Percentiles rank a stretch among this genome's conserved stretches.
Conservation (phyloP, 805 yeast genomes). For the Candida oleophila region DNA sequence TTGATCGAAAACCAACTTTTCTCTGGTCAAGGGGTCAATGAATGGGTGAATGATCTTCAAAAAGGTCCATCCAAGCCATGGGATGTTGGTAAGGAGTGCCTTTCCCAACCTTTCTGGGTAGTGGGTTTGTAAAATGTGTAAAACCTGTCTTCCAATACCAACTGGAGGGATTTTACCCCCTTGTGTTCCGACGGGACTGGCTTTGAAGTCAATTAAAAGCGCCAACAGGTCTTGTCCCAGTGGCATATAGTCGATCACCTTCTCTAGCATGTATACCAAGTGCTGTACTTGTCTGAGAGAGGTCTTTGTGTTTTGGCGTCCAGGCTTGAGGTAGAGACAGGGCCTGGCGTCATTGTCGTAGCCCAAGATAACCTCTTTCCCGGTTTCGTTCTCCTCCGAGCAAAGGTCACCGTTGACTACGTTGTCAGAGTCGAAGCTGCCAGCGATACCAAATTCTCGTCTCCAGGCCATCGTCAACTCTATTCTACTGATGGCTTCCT, state of each 20-base stretch:
- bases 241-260: conserved; percentile 93
- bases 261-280: conserved; percentile 86
- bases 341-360: conserved; percentile 89
- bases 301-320: conserved; percentile 92
- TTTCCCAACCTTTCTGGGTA: conserved; percentile 96
- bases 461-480: conserved; percentile 87
- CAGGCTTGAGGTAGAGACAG: conserved; percentile 88
- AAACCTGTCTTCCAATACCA: conserved; percentile 84
- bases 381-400: conserved; percentile 77
- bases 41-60: conserved; percentile 90
- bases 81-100: conserved; percentile 88
- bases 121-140: conserved; percentile 92
- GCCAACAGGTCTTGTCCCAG: conserved; percentile 95
- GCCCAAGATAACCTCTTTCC: conserved; percentile 90
- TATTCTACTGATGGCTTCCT: conserved; percentile 71
- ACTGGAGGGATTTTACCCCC: conserved; percentile 83
- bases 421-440: conserved; percentile 43
- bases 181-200: conserved; percentile 59
- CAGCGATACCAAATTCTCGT: conserved; percentile 74
- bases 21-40: conserved; percentile 93
- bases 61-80: conserved; percentile 92
- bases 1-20: conserved; percentile 87
- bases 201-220: conserved; percentile 86
- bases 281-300: conserved; percentile 94
- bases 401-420: conserved; percentile 54